Evolutionary conservation across 805 yeast species (phyloP), one percentile per base, ranked within the genome.

Genomic region (Candida piceae): DNA sequence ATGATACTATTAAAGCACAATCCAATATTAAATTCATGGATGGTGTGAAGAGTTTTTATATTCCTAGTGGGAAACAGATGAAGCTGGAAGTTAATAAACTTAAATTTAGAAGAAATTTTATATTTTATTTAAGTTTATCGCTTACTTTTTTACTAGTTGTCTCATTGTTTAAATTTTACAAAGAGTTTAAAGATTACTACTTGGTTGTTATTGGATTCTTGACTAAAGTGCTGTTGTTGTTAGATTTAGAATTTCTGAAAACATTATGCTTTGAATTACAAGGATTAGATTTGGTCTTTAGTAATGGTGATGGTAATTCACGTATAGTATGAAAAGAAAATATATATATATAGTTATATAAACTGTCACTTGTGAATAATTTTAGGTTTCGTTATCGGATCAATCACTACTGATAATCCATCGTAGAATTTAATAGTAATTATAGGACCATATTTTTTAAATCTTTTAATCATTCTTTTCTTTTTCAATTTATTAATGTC

Each of bases 351-450:
- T n/a, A n/a, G n/a, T n/a, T n/a, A n/a, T n/a, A n/a, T n/a, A n/a
- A 10, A 11, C 13, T 5, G 13, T 23, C 27, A 39, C 16, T 33
- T 22, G 29, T 24, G 29, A 15, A 41, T 19, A 9, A 58, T 38
- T 30, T 31, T 34, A 5, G 62, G 56, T 15, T 48, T 55, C 8
- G 49, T 40, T 5, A 58, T 34, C 2, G 76, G 76, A 40, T 69
- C 73, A 7, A 69, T 58, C 1, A 63, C 44, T 17, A 72, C 34
- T n/a, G 53, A 49, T 24, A 57, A 51, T 2, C 70, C 70, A 34
- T 68, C 62, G 32, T 57, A 46, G 29, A 72, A 57, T 11, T 51
- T 52, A 7, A 72, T 46, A 29, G 52, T 63, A 3, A 69, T 53
- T 8, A 57, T 41, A 1, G 68, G 67, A 0, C 75, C 76, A 32